Evolutionary conservation across 1,284 basidiomycete species (phyloP), one percentile per base, ranked within the genome.

Genomic region (Sphagnurus paluster): DNA sequence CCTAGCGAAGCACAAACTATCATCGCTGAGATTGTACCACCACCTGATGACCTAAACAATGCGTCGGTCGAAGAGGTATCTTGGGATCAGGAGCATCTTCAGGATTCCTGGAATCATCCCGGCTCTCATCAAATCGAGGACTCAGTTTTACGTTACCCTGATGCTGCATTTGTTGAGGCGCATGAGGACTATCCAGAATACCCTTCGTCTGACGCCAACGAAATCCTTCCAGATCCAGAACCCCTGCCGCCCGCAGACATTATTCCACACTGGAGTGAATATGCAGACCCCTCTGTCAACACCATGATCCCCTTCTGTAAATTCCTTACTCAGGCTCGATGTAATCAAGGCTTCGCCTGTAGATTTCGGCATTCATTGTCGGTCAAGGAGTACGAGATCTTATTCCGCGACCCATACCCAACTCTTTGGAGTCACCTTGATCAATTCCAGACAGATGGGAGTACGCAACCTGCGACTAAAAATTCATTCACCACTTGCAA

Each of bases 301-400:
- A 45, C 57, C 5, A 52, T 52, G 14, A 48, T 58, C n/a, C 52
- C 66, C 6, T 69, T 73, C 41, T 77, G 75, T 63, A 72, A 69
- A 55, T 67, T 64, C 42, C 68, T 70, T 53, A 64, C 68, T 2
- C 68, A 66, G 53, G 68, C 65, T 7, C 48, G 48, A 43, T 75
- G 72, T 45, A 46, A 44, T 2, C 58, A 56, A 10, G 64, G 60
- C 2, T 52, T 58, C 17, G 44, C 50, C 2, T 74, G 72, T 48
- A 48, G 46, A 13, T 70, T 67, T 49, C 59, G 69, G 5, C 72
- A 74, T 52, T 69, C 66, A 10, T 50, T 72, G 16, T 62, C 68
- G 1, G 45, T 61, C 23, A 57, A 62, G 25, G 69, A 72, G 44
- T 70, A 66, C 42, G 60, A 58, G 10, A 44, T 63, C 10, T 57